phyloP scores from a whole-genome alignment of 257 asterid species.

The Petunia secreta region DNA sequence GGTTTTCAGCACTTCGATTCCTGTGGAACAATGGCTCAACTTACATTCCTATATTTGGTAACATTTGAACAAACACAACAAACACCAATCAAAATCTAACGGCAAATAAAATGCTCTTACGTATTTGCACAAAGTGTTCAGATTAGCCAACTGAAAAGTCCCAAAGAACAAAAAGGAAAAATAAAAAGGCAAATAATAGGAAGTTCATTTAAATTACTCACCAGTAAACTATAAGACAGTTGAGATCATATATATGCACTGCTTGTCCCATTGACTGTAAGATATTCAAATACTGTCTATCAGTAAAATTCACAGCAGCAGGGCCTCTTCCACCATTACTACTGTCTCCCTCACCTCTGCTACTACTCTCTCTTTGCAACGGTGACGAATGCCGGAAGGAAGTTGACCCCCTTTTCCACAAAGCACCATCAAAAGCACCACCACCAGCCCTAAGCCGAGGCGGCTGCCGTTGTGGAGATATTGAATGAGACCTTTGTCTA shows the following conservation, averaged over 20 bases:
- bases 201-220: constrained; percentile 41
- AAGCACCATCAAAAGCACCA: constrained; percentile 37
- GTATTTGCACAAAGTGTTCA: background rate
- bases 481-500: constrained; percentile 77
- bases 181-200: background rate
- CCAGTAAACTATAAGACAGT: constrained; percentile 80
- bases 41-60: constrained; percentile 18
- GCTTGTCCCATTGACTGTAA: constrained; percentile 94
- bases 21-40: constrained; percentile 46
- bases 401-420: constrained; percentile 71
- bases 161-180: background rate
- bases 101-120: constrained; percentile 11
- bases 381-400: constrained; percentile 82
- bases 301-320: constrained; percentile 64
- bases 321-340: constrained; percentile 42
- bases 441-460: constrained; percentile 39
- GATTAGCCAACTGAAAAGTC: constrained; percentile 3
- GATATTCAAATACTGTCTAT: constrained; percentile 75
- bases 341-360: constrained; percentile 27
- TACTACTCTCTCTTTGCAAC: constrained; percentile 74
- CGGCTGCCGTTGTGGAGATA: constrained; percentile 74
- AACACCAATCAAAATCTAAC: constrained; percentile 14
- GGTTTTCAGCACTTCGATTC: constrained; percentile 77
- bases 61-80: background rate
- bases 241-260: constrained; percentile 71